A percentile compares a stretch with the other conserved stretches of the same genome.
These are phyloP conservation scores for Scheffersomyces titani DNA, from an alignment of 1,139 yeast species.

Conservation along the genomic window DNA sequence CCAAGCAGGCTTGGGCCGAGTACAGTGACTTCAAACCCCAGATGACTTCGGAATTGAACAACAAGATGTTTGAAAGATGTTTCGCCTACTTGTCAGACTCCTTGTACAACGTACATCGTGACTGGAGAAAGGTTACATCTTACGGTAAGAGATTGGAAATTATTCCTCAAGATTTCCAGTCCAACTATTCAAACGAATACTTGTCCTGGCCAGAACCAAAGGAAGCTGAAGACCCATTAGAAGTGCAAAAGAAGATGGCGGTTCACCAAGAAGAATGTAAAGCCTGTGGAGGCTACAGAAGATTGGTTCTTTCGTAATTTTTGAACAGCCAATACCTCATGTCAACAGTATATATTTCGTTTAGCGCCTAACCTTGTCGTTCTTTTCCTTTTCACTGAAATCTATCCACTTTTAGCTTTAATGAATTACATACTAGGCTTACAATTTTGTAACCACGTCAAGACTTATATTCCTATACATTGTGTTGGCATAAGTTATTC, in stretches of 20 bases:
- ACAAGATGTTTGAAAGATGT: conserved; percentile 53
- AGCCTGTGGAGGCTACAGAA: conserved; percentile 51
- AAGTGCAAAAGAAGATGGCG: conserved; percentile 49
- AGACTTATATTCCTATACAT: neutral
- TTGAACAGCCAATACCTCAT: neutral
- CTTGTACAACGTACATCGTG: conserved; percentile 55
- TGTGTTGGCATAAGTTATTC: neutral
- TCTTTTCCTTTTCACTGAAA: no score
- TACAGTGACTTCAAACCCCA: conserved; percentile 51
- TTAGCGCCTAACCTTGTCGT: no score
- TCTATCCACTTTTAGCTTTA: no score
- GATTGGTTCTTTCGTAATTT: conserved; percentile 27
- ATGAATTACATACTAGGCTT: no score
- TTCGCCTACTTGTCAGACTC: conserved; percentile 57
- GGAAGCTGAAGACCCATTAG: conserved; percentile 47
- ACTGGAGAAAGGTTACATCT: conserved; percentile 57
- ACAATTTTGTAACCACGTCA: no score
- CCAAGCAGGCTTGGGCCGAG: conserved; percentile 48
- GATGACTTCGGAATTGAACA: conserved; percentile 41
- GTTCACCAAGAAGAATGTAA: conserved; percentile 49
- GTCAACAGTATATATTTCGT: no score
- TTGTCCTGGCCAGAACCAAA: conserved; percentile 52
- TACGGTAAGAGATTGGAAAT: conserved; percentile 57
- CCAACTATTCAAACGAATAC: conserved; percentile 55
- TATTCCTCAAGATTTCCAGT: conserved; percentile 47